A percentile compares a stretch with the other conserved stretches of the same genome.
Evolutionary conservation across 257 asterid genomes (phyloP).

Genomic region (Buddleja alternifolia): DNA sequence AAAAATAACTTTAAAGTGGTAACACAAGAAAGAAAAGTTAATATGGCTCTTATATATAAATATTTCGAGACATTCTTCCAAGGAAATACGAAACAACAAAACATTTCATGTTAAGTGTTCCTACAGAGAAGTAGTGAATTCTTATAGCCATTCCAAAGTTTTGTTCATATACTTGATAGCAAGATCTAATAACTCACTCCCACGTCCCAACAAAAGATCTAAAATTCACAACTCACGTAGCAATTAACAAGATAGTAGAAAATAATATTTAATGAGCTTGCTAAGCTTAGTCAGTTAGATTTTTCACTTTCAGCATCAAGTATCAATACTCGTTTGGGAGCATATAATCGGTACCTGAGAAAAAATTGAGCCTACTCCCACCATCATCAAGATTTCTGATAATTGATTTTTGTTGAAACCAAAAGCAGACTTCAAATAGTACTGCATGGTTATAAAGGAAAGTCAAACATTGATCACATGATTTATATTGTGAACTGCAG

Average conservation of each 20-base stretch:
- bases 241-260: background rate
- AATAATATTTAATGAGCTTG: background rate
- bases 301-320: background rate
- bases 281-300: background rate
- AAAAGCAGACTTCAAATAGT: constrained; percentile 83
- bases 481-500: constrained; percentile 15
- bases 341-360: constrained; percentile 69
- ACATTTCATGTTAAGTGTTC: background rate
- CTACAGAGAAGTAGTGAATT: background rate
- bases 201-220: background rate
- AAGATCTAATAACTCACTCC: background rate
- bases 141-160: background rate
- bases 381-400: constrained; percentile 84
- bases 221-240: background rate
- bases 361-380: constrained; percentile 85
- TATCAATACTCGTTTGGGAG: background rate
- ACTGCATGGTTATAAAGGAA: constrained; percentile 52
- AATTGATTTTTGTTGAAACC: constrained; percentile 88
- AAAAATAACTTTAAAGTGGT: background rate
- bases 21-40: background rate
- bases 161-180: background rate
- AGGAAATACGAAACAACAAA: background rate
- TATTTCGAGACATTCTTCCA: background rate
- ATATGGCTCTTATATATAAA: background rate
- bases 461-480: constrained; percentile 10